These are phyloP conservation scores for Cercospora canescens DNA, from an alignment of 2,329 filamentous ascomycete species.

Conservation along the genomic window DNA sequence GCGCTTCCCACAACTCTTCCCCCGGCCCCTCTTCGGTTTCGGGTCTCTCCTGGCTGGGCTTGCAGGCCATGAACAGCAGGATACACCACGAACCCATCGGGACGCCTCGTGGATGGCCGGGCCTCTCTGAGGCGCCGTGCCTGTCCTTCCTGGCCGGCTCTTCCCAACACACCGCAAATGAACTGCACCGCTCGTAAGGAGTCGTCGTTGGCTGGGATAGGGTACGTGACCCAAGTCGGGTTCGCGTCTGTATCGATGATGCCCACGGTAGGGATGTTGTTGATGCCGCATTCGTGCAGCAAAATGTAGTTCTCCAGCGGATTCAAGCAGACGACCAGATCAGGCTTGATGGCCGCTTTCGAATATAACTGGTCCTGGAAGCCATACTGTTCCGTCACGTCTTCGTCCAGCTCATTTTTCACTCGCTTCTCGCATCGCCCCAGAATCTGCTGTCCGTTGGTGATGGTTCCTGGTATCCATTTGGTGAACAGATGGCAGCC, in stretches of 20 bases:
- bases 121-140: slow-evolving; percentile 65
- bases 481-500: slow-evolving; percentile 89
- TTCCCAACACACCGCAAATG: slow-evolving; percentile 81
- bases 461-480: slow-evolving; percentile 90
- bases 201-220: slow-evolving; percentile 96
- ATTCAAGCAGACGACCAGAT: slow-evolving; percentile 90
- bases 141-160: slow-evolving; percentile 79
- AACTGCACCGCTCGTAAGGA: slow-evolving; percentile 80
- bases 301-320: slow-evolving; percentile 88
- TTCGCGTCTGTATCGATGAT: slow-evolving; percentile 92
- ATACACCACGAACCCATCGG: slow-evolving; percentile 63
- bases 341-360: slow-evolving; percentile 71
- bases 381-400: slow-evolving; percentile 48
- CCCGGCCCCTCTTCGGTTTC: neutral
- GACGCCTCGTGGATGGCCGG: neutral
- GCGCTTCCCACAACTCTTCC: neutral
- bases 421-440: slow-evolving; percentile 68
- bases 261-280: slow-evolving; percentile 90
- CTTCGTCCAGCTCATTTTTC: slow-evolving; percentile 72
- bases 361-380: slow-evolving; percentile 67
- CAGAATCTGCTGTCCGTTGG: slow-evolving; percentile 90
- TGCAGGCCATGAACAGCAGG: slow-evolving; percentile 36
- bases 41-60: slow-evolving; percentile 20
- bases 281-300: slow-evolving; percentile 85
- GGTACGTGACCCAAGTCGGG: slow-evolving; percentile 92